phyloP scores from a whole-genome alignment of 2,329 filamentous ascomycete genomes.

The Didymella segeticola region DNA sequence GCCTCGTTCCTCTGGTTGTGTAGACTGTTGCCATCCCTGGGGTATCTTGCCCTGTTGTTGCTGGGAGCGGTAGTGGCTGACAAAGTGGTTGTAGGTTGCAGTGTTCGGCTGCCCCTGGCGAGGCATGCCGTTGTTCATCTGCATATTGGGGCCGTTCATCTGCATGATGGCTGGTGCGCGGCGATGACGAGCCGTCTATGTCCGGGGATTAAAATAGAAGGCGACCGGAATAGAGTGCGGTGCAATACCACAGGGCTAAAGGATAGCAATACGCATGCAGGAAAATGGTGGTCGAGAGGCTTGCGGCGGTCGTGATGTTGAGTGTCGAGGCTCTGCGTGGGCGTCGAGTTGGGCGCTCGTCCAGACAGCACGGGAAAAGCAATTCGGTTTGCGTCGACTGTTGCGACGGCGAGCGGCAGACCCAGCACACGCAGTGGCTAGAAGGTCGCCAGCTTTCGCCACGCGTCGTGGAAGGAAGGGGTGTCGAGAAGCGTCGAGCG shows the following conservation, averaged over 20 bases:
- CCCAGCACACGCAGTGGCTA: constrained; percentile 9
- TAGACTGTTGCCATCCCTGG: constrained; percentile 44
- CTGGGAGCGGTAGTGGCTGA: constrained; percentile 38
- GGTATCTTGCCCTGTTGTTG: constrained; percentile 36
- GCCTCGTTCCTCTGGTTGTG: constrained; percentile 41
- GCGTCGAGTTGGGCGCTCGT: constrained; percentile 15
- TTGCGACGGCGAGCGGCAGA: constrained; percentile 13
- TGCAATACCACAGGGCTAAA: constrained; percentile 2
- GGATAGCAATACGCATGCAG: constrained; percentile 13
- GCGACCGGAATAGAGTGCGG: not conserved
- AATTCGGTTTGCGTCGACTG: constrained; percentile 6
- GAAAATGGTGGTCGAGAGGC: not conserved
- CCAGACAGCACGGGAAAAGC: constrained; percentile 10
- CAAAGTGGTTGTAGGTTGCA: constrained; percentile 32
- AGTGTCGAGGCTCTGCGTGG: constrained; percentile 7
- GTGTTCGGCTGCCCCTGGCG: constrained; percentile 22
- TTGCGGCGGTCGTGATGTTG: not conserved
- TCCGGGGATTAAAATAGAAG: not conserved
- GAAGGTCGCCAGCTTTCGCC: constrained; percentile 10
- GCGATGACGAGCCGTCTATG: constrained; percentile 23
- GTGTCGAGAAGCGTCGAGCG: constrained; percentile 1
- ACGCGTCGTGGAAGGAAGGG: not conserved
- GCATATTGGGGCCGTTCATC: constrained; percentile 47
- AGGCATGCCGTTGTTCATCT: constrained; percentile 30
- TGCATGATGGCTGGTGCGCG: constrained; percentile 17